Evolutionary conservation across 768 basidiomycete species (phyloP).

Genomic region (Tremella fuciformis): DNA sequence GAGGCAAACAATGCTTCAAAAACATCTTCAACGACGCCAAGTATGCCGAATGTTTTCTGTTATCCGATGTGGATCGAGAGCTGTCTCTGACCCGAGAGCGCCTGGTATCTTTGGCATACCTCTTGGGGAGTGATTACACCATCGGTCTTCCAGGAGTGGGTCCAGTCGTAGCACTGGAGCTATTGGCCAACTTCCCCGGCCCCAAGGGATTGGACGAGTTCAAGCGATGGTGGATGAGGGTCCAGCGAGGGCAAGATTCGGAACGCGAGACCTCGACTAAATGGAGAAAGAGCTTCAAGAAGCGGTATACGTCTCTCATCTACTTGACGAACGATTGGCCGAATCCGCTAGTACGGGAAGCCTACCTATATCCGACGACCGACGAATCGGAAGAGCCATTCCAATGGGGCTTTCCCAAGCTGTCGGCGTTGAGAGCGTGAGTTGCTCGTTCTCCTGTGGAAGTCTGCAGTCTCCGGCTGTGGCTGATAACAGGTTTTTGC

Average conservation of each 20-base stretch:
- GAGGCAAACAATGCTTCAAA: slow-evolving; percentile 90
- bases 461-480: not conserved
- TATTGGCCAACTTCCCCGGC: slow-evolving; percentile 88
- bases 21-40: slow-evolving; percentile 99
- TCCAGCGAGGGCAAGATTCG: slow-evolving; percentile 83
- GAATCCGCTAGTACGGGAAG: slow-evolving; percentile 82
- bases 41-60: slow-evolving; percentile 93
- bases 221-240: slow-evolving; percentile 89
- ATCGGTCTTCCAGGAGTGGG: slow-evolving; percentile 89
- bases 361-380: slow-evolving; percentile 86
- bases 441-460: slow-evolving; percentile 33
- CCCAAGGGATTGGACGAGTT: slow-evolving; percentile 78
- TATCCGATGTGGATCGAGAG: slow-evolving; percentile 78
- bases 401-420: slow-evolving; percentile 95
- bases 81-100: slow-evolving; percentile 80
- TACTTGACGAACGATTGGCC: slow-evolving; percentile 85
- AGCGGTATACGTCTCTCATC: slow-evolving; percentile 72
- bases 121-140: slow-evolving; percentile 94
- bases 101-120: slow-evolving; percentile 82
- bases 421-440: slow-evolving; percentile 82
- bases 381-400: slow-evolving; percentile 90
- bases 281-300: slow-evolving; percentile 85
- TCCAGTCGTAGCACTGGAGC: slow-evolving; percentile 93
- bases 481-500: slow-evolving; percentile 60
- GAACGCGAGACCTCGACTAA: slow-evolving; percentile 68